Conservation (phyloP, 2,329 filamentous ascomycete species). For the Arthrobotrys megalospora region DNA sequence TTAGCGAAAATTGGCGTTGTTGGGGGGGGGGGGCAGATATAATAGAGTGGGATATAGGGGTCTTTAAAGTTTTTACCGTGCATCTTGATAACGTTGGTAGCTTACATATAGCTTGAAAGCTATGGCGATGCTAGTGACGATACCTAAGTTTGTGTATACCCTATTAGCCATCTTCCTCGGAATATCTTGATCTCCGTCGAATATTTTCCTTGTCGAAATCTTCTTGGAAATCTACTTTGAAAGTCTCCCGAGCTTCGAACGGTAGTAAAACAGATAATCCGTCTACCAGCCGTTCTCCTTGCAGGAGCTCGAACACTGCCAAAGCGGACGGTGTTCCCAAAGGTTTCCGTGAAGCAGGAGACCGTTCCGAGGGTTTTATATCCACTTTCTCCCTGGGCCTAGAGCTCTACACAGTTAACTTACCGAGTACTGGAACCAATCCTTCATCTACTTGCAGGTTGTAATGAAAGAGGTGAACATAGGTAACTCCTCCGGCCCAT, state of each 20-base stretch:
- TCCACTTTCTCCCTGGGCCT: neutral
- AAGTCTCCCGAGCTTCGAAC: neutral
- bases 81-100: constrained; percentile 58
- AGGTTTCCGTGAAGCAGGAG: neutral
- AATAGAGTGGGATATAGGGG: neutral
- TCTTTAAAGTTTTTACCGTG: constrained; percentile 34
- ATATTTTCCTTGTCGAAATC: neutral
- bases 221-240: neutral
- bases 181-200: neutral
- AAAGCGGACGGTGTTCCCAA: neutral
- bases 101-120: constrained; percentile 51
- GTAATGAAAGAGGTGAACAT: constrained; percentile 53
- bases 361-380: neutral
- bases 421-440: constrained; percentile 48
- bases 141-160: constrained; percentile 26
- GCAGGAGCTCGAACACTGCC: constrained; percentile 6
- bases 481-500: constrained; percentile 53
- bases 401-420: constrained; percentile 6
- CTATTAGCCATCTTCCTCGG: constrained; percentile 18
- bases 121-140: constrained; percentile 51
- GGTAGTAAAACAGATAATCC: constrained; percentile 21
- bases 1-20: neutral
- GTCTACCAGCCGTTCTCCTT: constrained; percentile 4
- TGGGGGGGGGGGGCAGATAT: too few relatives aligned
- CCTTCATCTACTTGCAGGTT: constrained; percentile 59